Evolutionary conservation across 768 basidiomycete species (phyloP), one percentile per base, ranked within the genome.

Genomic region (Hysterangium stoloniferum): DNA sequence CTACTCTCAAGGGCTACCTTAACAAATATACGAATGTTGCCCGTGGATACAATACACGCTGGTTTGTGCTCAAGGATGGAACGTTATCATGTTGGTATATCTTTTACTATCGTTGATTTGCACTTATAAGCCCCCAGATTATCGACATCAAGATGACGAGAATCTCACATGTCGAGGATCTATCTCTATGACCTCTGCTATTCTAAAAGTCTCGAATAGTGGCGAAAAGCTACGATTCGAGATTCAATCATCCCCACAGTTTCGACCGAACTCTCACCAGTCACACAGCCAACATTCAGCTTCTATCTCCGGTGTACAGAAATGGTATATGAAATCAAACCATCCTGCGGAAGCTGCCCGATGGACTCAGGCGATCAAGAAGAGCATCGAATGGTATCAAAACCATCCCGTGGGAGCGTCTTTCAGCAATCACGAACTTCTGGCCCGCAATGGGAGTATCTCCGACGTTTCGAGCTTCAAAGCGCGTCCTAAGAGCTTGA

Each of bases 1-100:
- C 84, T 0, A 64, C 72, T 2, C 65, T 89, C 50, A 81, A 78
- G 55, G 90, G 88, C 0, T 90, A 90, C 60, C 69, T 91, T 17
- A 90, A 87, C 64, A 97, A 97, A 64, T 96, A 93, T 61, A 82
- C 85, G 1, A 97, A 96, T 58, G 87, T 96, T 33, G 89, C 90
- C 0, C 83, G 80, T 57, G 93, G 94, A 0, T 95, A 92, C 62
- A 82, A 80, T 53, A 85, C 86, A 0, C 74, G 93, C 1, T 96
- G 92, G 91, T 95, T 97, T 60, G 89, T 95, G 0, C 75, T 96
- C 17, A 83, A 87, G 59, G 78, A 84, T 48, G 93, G 91, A 0
- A 71, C 86, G 22, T 64, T 94, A n/a, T 89, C 86, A 15, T 92
- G 89, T 88, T 61, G 22, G 86, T 76, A 1, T 2, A 11, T 19